A percentile compares a stretch with the other conserved stretches of the same genome.
These are phyloP conservation scores for Cymbopogon citratus DNA, from an alignment of 176 grass and related monocot genomes.

Conservation along the genomic window DNA sequence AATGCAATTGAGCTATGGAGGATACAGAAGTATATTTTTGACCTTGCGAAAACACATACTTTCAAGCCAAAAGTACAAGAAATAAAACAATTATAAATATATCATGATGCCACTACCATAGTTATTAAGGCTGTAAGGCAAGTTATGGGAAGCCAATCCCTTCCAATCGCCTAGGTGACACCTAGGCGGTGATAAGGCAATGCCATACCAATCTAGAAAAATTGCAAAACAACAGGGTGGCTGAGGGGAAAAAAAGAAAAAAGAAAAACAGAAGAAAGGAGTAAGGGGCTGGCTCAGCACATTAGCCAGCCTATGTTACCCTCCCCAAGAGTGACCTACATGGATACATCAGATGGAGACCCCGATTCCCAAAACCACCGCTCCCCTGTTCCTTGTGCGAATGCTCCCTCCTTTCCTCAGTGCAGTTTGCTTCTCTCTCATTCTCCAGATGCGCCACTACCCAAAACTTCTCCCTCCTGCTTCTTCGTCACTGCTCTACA, in stretches of 20 bases:
- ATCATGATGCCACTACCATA: background rate
- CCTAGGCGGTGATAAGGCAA: too few species aligned
- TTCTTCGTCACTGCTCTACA: background rate
- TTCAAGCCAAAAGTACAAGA: constrained; percentile 16
- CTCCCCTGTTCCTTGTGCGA: background rate
- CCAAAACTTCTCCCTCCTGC: too few species aligned
- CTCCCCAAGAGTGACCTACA: background rate
- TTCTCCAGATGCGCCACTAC: too few species aligned
- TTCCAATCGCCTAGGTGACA: too few species aligned
- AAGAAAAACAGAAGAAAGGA: background rate
- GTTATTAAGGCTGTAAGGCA: too few species aligned
- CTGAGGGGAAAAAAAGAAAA: background rate
- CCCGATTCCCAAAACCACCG: too few species aligned
- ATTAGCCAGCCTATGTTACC: too few species aligned
- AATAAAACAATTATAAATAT: constrained; percentile 11
- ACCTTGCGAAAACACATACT: background rate
- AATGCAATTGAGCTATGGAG: background rate
- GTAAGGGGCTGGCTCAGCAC: background rate
- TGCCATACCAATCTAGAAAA: too few species aligned
- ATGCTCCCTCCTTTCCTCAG: background rate
- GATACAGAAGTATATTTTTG: constrained; percentile 4
- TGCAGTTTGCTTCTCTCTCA: too few species aligned
- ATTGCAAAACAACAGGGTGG: background rate
- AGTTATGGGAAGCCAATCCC: too few species aligned
- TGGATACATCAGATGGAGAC: background rate